Conservation (phyloP, 2,329 filamentous ascomycete species). For the Xylariaceae sp. region DNA sequence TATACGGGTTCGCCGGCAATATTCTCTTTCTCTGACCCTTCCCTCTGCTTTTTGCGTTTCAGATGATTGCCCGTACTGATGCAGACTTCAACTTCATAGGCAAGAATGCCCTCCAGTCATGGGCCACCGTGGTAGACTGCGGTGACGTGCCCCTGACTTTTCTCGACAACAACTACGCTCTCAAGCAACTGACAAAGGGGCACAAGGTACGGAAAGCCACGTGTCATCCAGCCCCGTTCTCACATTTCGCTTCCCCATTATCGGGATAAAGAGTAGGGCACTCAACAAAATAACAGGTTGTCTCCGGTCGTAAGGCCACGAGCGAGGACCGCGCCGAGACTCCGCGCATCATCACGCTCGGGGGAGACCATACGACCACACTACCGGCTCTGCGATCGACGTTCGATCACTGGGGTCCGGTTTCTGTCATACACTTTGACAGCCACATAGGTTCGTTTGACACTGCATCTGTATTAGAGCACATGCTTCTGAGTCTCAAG, state of each 20-base stretch:
- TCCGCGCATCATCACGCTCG: constrained; percentile 54
- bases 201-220: constrained; percentile 40
- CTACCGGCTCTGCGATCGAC: constrained; percentile 57
- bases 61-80: background rate
- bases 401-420: constrained; percentile 49
- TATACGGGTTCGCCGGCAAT: constrained; percentile 40
- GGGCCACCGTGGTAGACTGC: constrained; percentile 70
- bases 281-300: too few relatives aligned
- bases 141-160: constrained; percentile 74
- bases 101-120: constrained; percentile 65
- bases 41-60: background rate
- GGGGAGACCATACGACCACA: constrained; percentile 61
- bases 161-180: constrained; percentile 69
- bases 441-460: constrained; percentile 49
- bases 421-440: constrained; percentile 62
- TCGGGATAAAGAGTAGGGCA: too few relatives aligned
- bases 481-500: too few relatives aligned
- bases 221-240: too few relatives aligned
- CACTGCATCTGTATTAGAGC: too few relatives aligned
- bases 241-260: too few relatives aligned
- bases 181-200: constrained; percentile 69
- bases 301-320: constrained; percentile 32
- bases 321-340: constrained; percentile 39
- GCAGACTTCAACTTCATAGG: constrained; percentile 18
- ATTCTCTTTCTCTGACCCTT: background rate